phyloP scores from a whole-genome alignment of 345 rosid genomes.

The Salix brachista region DNA sequence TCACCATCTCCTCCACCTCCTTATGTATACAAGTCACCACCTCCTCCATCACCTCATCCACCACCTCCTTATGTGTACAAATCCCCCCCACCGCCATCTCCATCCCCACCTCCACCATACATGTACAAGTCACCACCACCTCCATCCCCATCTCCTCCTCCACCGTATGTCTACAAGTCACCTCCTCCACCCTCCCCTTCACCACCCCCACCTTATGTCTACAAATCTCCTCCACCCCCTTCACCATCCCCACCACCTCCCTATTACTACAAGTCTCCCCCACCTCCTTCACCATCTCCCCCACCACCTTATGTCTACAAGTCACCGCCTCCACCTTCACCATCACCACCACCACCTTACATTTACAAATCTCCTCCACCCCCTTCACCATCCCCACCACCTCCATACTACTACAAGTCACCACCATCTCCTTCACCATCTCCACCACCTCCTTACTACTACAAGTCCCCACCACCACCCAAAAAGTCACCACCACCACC shows the following conservation, averaged over 20 bases:
- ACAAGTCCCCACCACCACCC: conserved; percentile 2
- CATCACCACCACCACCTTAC: too few species aligned
- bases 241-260: too few species aligned
- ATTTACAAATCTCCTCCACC: not conserved
- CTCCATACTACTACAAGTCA: not conserved
- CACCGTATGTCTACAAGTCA: not conserved
- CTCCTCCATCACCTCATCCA: conserved; percentile 4
- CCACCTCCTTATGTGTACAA: not conserved
- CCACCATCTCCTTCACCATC: not conserved
- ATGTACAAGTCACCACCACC: not conserved
- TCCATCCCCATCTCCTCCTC: not conserved
- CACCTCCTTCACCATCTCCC: too few species aligned
- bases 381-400: not conserved
- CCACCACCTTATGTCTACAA: too few species aligned
- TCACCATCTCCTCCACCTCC: not conserved
- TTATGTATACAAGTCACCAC: not conserved
- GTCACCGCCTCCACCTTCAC: too few species aligned
- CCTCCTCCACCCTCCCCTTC: conserved; percentile 1
- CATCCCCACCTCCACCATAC: not conserved
- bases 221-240: not conserved
- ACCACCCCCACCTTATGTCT: not conserved
- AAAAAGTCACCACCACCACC: not conserved
- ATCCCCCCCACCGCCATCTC: not conserved
- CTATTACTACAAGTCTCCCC: too few species aligned
- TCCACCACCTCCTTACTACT: not conserved